Evolutionary conservation across 1,284 basidiomycete genomes (phyloP), one percentile per base, ranked within the genome.

Genomic region (Puccinia horiana): DNA sequence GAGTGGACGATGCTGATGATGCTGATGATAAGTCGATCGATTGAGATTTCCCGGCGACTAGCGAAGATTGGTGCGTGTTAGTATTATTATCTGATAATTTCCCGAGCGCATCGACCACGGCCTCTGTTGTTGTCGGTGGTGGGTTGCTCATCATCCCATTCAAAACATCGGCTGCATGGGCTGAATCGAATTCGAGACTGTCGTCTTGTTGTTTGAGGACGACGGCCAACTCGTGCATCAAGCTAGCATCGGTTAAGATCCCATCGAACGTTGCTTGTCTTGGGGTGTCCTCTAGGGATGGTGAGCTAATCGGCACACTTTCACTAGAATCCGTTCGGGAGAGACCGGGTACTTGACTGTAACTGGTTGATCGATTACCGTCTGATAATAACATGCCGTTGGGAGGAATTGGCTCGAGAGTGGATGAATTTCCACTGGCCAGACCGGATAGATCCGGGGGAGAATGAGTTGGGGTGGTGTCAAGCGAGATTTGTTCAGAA

Each of bases 251-350:
- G n/a, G 70, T 54, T 5, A 73, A 16, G 26, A 73, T 37, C 26
- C 52, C 32, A 18, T 73, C 70, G 29, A 56, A 73, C 20, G 16
- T 8, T 26, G 49, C 32, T 40, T 35, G 70, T 8, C 49, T 58
- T n/a, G 70, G 52, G 18, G 52, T 47, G 35, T 73, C 70, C 37
- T 73, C 70, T 1, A 73, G 52, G 11, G 49, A 54, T 23, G 47
- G 70, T 11, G 70, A 56, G 23, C 70, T 73, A 32, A 56, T 73
- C 49, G 74, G 49, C 0, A 76, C 40, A 63, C 40, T 76, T 9
- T 76, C 74, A 35, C 54, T 44, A 29, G 74, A 76, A 44, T 76
- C 74, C 3, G 49, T 76, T 4, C 74, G 74, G 9, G 58, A 76
- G 54, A 76, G 54, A 29, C 37, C 20, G 32, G 74, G 58, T 9